Evolutionary conservation across 2,329 filamentous ascomycete genomes (phyloP).

Genomic region (Curvularia sp.): DNA sequence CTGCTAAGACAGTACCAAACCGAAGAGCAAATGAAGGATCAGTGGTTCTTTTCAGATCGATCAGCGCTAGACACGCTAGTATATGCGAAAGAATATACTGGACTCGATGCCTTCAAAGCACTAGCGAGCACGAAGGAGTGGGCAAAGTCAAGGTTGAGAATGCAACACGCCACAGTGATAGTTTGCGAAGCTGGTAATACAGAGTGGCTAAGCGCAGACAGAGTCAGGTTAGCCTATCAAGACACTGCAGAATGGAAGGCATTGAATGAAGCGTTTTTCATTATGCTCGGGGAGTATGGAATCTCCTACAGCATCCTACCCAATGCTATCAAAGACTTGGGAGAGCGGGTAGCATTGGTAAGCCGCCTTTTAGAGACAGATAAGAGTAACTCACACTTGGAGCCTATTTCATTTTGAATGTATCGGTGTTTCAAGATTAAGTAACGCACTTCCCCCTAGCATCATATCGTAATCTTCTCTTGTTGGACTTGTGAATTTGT

Average conservation of each 20-base stretch:
- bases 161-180: conserved; percentile 7
- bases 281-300: neutral
- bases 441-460: neutral
- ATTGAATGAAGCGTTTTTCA: conserved; percentile 1
- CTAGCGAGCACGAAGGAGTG: conserved; percentile 7
- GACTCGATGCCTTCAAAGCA: conserved; percentile 2
- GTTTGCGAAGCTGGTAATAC: conserved; percentile 10
- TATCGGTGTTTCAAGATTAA: neutral
- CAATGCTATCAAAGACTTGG: neutral
- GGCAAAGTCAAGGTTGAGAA: conserved; percentile 6
- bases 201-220: neutral
- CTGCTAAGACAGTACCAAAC: conserved; percentile 5
- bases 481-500: neutral
- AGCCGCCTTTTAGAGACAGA: neutral
- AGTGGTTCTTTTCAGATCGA: conserved; percentile 8
- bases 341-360: neutral
- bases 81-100: conserved; percentile 8
- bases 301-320: conserved; percentile 2
- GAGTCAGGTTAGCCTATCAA: neutral
- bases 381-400: neutral
- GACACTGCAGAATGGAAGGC: conserved; percentile 1
- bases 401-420: neutral
- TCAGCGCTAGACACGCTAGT: conserved; percentile 6
- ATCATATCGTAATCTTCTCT: neutral
- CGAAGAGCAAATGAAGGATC: conserved; percentile 5